These are phyloP conservation scores for Fusarium compactum DNA, from an alignment of 2,329 filamentous ascomycete species.

Conservation along the genomic window DNA sequence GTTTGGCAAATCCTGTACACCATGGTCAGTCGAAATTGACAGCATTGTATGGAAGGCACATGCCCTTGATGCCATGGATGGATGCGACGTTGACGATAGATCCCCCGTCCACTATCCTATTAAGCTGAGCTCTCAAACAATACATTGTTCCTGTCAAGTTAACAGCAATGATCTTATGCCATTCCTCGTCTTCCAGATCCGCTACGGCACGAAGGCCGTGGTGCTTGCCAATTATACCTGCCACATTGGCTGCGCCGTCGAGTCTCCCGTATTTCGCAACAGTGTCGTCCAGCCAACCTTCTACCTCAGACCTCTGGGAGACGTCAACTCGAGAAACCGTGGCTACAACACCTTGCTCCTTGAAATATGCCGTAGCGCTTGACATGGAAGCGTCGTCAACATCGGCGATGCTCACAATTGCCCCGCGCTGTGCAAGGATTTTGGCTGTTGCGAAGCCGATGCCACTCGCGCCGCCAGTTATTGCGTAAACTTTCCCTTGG, in stretches of 20 bases:
- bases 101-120: conserved; percentile 56
- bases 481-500: conserved; percentile 53
- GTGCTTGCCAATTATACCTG: conserved; percentile 62
- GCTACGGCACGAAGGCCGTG: conserved; percentile 56
- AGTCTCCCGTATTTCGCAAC: conserved; percentile 64
- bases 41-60: conserved; percentile 21
- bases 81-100: conserved; percentile 71
- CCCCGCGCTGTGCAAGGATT: conserved; percentile 53
- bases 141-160: conserved; percentile 66
- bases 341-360: conserved; percentile 44
- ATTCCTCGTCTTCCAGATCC: conserved; percentile 61
- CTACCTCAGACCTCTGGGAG: conserved; percentile 60
- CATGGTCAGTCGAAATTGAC: conserved; percentile 23
- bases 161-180: conserved; percentile 61
- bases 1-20: conserved; percentile 50
- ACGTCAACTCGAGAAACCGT: conserved; percentile 62
- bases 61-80: conserved; percentile 60
- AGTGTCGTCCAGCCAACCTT: conserved; percentile 62
- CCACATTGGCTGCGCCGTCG: conserved; percentile 67
- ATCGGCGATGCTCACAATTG: conserved; percentile 56
- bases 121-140: conserved; percentile 61
- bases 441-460: conserved; percentile 59
- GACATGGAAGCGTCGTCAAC: conserved; percentile 49
- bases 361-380: conserved; percentile 50
- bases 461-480: conserved; percentile 59